Conservation (phyloP, 768 basidiomycete species). For the Trametes meyenii region DNA sequence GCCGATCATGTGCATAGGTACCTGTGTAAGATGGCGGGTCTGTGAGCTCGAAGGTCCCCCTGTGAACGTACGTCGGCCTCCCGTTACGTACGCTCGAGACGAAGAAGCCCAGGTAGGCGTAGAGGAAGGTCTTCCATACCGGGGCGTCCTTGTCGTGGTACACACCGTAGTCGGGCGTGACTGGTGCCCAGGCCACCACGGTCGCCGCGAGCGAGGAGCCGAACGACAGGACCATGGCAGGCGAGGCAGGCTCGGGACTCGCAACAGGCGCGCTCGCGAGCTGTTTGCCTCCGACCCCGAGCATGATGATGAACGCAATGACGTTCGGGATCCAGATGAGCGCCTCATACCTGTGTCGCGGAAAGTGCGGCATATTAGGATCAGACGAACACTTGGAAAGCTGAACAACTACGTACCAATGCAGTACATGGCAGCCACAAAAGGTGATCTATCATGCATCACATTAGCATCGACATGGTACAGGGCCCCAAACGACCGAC, state of each 20-base stretch:
- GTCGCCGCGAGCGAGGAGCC: constrained; percentile 47
- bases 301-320: constrained; percentile 41
- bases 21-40: constrained; percentile 27
- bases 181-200: constrained; percentile 43
- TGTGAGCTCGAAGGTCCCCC: background rate
- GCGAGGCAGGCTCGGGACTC: constrained; percentile 32
- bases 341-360: constrained; percentile 36
- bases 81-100: constrained; percentile 40
- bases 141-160: constrained; percentile 42
- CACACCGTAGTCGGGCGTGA: constrained; percentile 53
- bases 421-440: constrained; percentile 38
- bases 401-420: constrained; percentile 30
- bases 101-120: constrained; percentile 50
- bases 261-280: constrained; percentile 29
- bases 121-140: constrained; percentile 41
- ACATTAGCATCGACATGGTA: too few species aligned
- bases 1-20: constrained; percentile 47
- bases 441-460: constrained; percentile 33
- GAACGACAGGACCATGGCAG: constrained; percentile 44
- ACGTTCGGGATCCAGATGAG: constrained; percentile 45
- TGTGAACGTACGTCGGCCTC: background rate
- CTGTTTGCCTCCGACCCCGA: constrained; percentile 40
- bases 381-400: background rate
- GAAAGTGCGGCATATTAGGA: background rate
- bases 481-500: too few species aligned